Evolutionary conservation across 495 filamentous ascomycete genomes (phyloP), one percentile per base, ranked within the genome.

Genomic region (Trichoderma virens): DNA sequence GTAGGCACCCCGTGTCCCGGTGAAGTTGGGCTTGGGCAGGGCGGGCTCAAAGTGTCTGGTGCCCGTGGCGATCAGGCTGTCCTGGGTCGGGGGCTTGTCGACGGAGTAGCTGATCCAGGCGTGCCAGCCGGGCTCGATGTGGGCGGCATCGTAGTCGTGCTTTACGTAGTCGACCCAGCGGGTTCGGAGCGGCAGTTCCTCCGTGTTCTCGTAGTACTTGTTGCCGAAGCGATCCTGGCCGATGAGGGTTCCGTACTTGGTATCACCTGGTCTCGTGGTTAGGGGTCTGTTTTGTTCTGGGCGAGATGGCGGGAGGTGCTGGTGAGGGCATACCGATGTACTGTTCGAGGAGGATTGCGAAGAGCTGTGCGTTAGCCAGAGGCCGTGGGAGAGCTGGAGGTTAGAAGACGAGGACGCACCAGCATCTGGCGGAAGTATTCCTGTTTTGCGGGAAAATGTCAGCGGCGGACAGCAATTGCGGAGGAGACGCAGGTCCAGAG

Each of bases 81-180:
- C 94, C 68, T 85, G 72, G 27, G 79, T 82, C 5, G 94, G 94
- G 28, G 93, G 88, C 73, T 91, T 88, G 75, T 98, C 92, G 64
- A 95, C 88, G 76, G 89, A 77, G 77, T 99, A 97, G 56, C 90
- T 88, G 69, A 98, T 91, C 94, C 94, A 99, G 27, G 91, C 90
- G 76, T 98, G 94, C 93, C 94, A 98, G 79, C 93, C 90, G 23
- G 95, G 95, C 77, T 98, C 95, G 72, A 97, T 88, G 54, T 98
- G 92, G 64, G 85, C 78, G 32, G 94, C 79, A 69, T 97, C 90
- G 71, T 80, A 93, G 82, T 97, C 91, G 66, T 88, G 79, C 70
- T 88, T 82, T 79, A 90, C 92, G 82, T 93, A 98, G 77, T 98
- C 94, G 60, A 98, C 90, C 94, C 95, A 98, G 83, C 95, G 86